These are phyloP conservation scores for Auricularia auricula-judae DNA, from an alignment of 768 basidiomycete genomes.

Conservation along the genomic window DNA sequence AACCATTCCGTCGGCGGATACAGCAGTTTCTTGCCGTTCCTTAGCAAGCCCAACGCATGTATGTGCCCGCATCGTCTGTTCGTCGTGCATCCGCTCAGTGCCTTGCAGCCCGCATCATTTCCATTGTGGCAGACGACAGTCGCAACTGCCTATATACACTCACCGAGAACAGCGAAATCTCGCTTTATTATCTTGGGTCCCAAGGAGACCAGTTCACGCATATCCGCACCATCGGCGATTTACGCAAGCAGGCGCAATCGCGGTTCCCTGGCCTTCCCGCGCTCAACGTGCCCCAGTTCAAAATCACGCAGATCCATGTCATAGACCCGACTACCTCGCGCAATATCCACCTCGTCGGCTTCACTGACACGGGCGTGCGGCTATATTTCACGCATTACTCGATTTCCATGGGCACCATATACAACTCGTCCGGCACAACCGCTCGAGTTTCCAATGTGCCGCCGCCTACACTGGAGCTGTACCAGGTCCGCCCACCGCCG, in stretches of 20 bases:
- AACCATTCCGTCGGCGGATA: constrained; percentile 79
- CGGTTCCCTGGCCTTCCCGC: constrained; percentile 71
- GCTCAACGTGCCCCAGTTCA: constrained; percentile 57
- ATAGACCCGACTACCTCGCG: constrained; percentile 59
- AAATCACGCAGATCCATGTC: constrained; percentile 59
- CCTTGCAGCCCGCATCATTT: constrained; percentile 55
- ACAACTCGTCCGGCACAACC: constrained; percentile 49
- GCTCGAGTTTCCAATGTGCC: constrained; percentile 51
- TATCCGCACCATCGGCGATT: constrained; percentile 61
- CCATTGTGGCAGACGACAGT: constrained; percentile 52
- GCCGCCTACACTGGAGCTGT: background rate
- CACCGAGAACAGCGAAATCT: constrained; percentile 52
- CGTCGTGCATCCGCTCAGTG: background rate
- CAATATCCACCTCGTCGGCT: constrained; percentile 65
- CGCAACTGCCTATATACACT: constrained; percentile 74
- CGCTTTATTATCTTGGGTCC: constrained; percentile 35
- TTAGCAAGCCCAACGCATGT: constrained; percentile 59
- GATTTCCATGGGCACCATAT: constrained; percentile 10
- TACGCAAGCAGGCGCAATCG: constrained; percentile 69
- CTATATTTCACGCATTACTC: constrained; percentile 55
- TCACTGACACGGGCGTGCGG: constrained; percentile 74
- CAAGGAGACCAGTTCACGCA: constrained; percentile 54
- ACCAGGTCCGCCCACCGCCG: background rate
- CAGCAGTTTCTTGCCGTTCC: constrained; percentile 65
- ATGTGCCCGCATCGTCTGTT: constrained; percentile 15